These are phyloP conservation scores for Auriscalpium microsporum DNA, from an alignment of 768 basidiomycete genomes.

Conservation along the genomic window DNA sequence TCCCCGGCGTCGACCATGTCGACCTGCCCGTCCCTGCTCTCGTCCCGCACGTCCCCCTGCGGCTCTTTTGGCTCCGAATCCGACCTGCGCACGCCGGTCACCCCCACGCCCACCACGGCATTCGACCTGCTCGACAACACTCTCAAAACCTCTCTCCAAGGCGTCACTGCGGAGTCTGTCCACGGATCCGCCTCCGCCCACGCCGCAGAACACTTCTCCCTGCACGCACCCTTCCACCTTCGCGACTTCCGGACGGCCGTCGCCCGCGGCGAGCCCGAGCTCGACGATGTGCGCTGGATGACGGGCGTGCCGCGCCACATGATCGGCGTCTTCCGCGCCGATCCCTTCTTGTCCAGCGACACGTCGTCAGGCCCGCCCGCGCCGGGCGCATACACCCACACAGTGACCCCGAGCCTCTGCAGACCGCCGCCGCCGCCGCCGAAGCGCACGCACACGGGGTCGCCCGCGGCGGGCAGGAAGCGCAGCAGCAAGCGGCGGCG, in stretches of 20 bases:
- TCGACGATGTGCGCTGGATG: slow-evolving; percentile 6
- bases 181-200: background rate
- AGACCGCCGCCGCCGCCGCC: background rate
- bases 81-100: background rate
- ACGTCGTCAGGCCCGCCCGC: background rate
- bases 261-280: background rate
- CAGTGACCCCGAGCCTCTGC: background rate
- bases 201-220: background rate
- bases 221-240: no score
- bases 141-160: no score
- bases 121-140: background rate
- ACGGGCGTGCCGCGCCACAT: slow-evolving; percentile 10
- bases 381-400: background rate
- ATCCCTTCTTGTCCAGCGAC: slow-evolving; percentile 2
- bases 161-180: background rate
- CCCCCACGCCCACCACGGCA: background rate
- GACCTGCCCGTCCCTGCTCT: background rate
- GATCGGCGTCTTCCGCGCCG: slow-evolving; percentile 15
- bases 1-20: background rate
- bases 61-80: background rate
- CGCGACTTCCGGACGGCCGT: background rate
- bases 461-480: slow-evolving; percentile 5
- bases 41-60: slow-evolving; percentile 4
- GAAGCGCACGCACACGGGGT: slow-evolving; percentile 4
- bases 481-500: slow-evolving; percentile 8